Base-by-base conservation (phyloP, 345 rosid species). In the Eutrema heterophyllum region DNA sequence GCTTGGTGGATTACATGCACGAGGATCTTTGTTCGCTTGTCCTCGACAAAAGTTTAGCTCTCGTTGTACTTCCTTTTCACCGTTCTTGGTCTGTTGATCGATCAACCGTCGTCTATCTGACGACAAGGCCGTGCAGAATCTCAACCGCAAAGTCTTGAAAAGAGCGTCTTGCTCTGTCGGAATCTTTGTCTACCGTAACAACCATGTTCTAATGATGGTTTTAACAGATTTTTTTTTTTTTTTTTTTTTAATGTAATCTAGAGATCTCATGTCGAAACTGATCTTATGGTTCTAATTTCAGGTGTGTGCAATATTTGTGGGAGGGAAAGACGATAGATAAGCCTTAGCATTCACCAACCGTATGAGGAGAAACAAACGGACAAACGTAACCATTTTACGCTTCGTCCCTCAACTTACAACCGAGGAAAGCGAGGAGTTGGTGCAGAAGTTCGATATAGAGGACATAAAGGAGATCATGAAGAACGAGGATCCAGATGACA, bases 41-140 rank as follows among this genome's bases (percentile, higher is more conserved):
- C 7, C 48, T 44, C 16, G 48, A 45, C 29, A 21, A 49, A 49
- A 49, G 27, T 21, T 6, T 49, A 49, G 5, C 54, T 49, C 54
- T 49, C 54, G 30, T 49, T 21, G 29, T 49, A 24, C 54, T 49
- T 24, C 30, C 57, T 52, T 82, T 83, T 53, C 87, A 85, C 16
- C 29, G 72, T 7, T 83, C 41, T 56, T 83, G 88, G 88, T 67
- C 66, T 6, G 41, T 64, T 7, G 73, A 78, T 24, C 82, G 67
- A 11, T 57, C 74, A 4, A 35, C 45, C 6, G 2, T 79, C 0
- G 74, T 64, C 58, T n/a, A n/a, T 55, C 82, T 2, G 84, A 83
- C 3, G 66, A 70, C 30, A 43, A 58, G 50, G 38, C 53, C 68
- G 2, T 63, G 53, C 36, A 15, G 53, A 63, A 43, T 63, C 38